phyloP scores from a whole-genome alignment of 129 eudicot species.

The Flaveria robusta region DNA sequence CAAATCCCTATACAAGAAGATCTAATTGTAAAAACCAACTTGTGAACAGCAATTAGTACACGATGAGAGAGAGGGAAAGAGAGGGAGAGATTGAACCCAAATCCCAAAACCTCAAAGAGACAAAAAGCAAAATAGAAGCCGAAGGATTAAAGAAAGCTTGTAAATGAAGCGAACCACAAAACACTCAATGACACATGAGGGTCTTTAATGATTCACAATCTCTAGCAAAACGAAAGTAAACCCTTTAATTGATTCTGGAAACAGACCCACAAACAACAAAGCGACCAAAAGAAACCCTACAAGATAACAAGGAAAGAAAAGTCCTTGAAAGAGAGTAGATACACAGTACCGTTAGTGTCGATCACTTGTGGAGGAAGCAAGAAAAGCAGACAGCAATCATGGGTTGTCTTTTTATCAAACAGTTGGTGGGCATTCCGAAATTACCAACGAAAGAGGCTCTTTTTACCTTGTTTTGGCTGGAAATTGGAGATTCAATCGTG shows the following conservation, averaged over 20 bases:
- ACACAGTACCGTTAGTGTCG: slow-evolving; percentile 21
- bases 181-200: slow-evolving; percentile 44
- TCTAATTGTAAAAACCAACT: too few relatives aligned
- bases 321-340: slow-evolving; percentile 12
- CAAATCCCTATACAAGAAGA: neutral
- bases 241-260: slow-evolving; percentile 41
- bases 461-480: too few relatives aligned
- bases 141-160: slow-evolving; percentile 42
- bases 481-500: neutral
- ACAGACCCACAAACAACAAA: slow-evolving; percentile 49
- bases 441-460: neutral
- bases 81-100: slow-evolving; percentile 41
- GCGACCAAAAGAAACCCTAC: slow-evolving; percentile 21
- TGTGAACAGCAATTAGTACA: too few relatives aligned
- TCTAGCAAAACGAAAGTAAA: slow-evolving; percentile 30
- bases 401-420: slow-evolving; percentile 24
- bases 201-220: slow-evolving; percentile 46
- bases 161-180: slow-evolving; percentile 49
- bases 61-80: neutral
- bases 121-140: slow-evolving; percentile 28
- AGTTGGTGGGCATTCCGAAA: slow-evolving; percentile 21
- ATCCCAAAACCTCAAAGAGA: slow-evolving; percentile 61
- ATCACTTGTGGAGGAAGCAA: slow-evolving; percentile 77
- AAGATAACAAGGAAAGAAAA: slow-evolving; percentile 11
- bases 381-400: slow-evolving; percentile 36